Evolutionary conservation across 257 asterid genomes (phyloP), one percentile per base, ranked within the genome.

Genomic region (Echium plantagineum): DNA sequence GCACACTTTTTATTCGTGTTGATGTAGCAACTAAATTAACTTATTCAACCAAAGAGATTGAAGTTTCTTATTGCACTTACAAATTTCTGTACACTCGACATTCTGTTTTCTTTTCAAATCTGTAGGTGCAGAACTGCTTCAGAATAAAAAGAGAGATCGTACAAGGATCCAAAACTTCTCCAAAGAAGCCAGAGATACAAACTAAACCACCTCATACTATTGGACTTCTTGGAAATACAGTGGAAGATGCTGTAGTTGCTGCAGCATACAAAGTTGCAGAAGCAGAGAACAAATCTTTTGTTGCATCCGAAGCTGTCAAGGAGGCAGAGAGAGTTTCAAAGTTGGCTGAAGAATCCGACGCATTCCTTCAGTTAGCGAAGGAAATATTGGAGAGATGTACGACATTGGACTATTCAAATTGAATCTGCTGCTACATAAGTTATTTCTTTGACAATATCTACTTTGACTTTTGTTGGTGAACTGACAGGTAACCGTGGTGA

Each of bases 241-340:
- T 77, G 2, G 91, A 83, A 68, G 85, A 80, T 65, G 94, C 91
- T 19, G 68, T 89, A 31, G 53, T 53, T 5, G 58, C 71, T 31
- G 84, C 95, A 64, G 94, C 95, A 51, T 56, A 69, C 65, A 77
- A 61, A 72, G 49, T 85, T 49, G 86, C 94, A 30, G 96, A 90
- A 67, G 90, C 96, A 31, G 97, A 90, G 67, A 81, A 77, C 77
- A 90, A 83, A 73, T 75, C 94, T 21, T 77, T 76, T 69, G 85
- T 83, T 57, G 87, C 94, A 48, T 87, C 91, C 15, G 97, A 85
- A 65, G 72, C 96, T 17, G 81, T 77, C 38, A 87, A 73, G 70
- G 97, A 90, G 73, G 83, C 94, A 9, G 96, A 87, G 68, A 81
- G 94, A 62, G 85, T 85, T 49, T 58, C 83, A 22, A 67, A 46